Evolutionary conservation across 768 basidiomycete species (phyloP).

Genomic region (Rhodotorula toruloides): DNA sequence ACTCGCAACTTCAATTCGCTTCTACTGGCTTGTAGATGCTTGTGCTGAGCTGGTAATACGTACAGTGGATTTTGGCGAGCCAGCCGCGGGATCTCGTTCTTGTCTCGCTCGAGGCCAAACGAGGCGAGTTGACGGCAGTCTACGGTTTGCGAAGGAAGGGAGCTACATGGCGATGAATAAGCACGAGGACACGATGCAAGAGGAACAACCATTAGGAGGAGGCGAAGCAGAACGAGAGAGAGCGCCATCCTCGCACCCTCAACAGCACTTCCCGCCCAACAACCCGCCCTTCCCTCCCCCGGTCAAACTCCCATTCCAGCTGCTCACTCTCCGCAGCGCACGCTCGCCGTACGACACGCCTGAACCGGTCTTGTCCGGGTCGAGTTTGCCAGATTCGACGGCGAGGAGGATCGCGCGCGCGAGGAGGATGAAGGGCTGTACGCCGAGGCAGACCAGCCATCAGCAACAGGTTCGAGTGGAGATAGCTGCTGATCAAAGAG

Average conservation of each 20-base stretch:
- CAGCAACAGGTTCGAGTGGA: not conserved
- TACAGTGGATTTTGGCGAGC: no score
- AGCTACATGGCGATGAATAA: no score
- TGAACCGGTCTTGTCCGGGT: constrained; percentile 85
- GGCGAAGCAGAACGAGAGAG: not conserved
- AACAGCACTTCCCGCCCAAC: constrained; percentile 29
- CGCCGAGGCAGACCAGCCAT: not conserved
- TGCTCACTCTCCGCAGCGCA: constrained; percentile 76
- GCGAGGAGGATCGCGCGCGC: constrained; percentile 39
- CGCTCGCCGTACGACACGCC: constrained; percentile 96
- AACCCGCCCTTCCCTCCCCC: constrained; percentile 1
- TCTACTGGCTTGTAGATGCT: no score
- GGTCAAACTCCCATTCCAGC: constrained; percentile 24
- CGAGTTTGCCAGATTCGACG: constrained; percentile 40
- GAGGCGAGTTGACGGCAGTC: no score
- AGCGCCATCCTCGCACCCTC: not conserved
- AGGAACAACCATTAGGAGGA: not conserved
- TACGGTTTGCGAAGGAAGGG: no score
- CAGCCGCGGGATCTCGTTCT: no score
- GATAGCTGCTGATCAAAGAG: not conserved
- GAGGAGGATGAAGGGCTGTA: constrained; percentile 74
- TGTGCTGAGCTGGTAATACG: no score
- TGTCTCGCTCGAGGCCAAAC: no score
- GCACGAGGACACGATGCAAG: no score
- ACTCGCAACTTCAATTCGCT: no score